Evolutionary conservation across 106 monocot species (phyloP).

Genomic region (Allium fistulosum): DNA sequence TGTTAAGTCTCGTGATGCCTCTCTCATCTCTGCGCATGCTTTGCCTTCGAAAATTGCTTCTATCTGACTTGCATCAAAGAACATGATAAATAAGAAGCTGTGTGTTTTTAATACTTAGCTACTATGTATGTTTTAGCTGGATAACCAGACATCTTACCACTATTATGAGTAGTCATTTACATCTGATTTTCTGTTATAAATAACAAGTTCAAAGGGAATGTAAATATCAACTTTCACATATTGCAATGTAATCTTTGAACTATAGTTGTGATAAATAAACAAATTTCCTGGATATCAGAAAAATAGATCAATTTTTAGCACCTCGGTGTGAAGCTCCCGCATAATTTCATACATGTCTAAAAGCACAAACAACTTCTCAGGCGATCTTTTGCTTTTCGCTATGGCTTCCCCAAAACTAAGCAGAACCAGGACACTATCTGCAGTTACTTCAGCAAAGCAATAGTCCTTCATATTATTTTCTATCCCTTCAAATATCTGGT

Average conservation of each 20-base stretch:
- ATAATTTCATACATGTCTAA: conserved; percentile 98
- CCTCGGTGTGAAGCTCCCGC: conserved; percentile 89
- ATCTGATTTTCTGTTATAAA: no score
- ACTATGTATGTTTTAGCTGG: no score
- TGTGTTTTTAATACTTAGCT: no score
- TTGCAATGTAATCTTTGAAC: no score
- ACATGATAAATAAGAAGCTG: no score
- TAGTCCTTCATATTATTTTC: conserved; percentile 49
- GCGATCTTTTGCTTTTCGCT: conserved; percentile 89
- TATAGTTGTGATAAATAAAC: no score
- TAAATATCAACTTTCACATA: no score
- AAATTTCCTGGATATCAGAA: no score
- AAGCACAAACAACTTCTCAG: conserved; percentile 96
- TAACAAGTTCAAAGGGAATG: no score
- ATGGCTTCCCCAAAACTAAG: conserved; percentile 97
- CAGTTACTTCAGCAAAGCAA: conserved; percentile 83
- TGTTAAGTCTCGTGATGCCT: conserved; percentile 53
- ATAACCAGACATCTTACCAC: no score
- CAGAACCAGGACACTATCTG: conserved; percentile 62
- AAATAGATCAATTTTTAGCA: background rate
- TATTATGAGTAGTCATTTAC: no score
- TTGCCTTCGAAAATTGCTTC: conserved; percentile 84
- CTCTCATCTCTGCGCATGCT: conserved; percentile 59
- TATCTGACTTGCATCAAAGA: conserved; percentile 28
- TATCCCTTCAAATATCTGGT: conserved; percentile 78